phyloP scores from a whole-genome alignment of 257 asterid species.

The Nicotiana noctiflora region DNA sequence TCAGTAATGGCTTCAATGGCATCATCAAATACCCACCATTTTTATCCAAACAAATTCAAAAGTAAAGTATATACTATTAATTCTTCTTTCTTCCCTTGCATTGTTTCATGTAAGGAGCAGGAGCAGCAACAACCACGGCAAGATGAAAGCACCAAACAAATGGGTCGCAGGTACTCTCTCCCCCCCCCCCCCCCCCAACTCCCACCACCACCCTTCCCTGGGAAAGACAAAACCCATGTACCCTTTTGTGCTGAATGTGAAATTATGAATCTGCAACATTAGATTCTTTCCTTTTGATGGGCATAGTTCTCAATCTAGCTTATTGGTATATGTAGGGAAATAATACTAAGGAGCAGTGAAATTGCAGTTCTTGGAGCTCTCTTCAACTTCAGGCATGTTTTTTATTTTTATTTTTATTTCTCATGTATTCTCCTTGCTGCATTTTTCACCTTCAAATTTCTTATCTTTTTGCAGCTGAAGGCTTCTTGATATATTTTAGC shows the following conservation, averaged over 20 bases:
- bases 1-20: constrained; percentile 18
- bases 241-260: background rate
- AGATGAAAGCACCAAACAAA: background rate
- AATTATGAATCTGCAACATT: background rate
- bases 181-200: too few species aligned
- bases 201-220: too few species aligned
- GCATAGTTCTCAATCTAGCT: background rate
- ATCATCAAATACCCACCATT: background rate
- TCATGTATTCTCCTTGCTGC: too few species aligned
- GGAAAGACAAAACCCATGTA: background rate
- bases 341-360: constrained; percentile 71
- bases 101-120: constrained; percentile 1
- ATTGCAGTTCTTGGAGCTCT: constrained; percentile 73
- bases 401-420: background rate
- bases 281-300: background rate
- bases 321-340: constrained; percentile 38
- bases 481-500: background rate
- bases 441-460: too few species aligned
- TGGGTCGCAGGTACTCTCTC: background rate
- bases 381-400: constrained; percentile 61
- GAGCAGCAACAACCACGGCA: background rate
- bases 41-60: constrained; percentile 1
- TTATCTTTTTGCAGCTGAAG: too few species aligned
- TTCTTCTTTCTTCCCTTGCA: background rate
- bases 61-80: background rate